Evolutionary conservation across 208 protist genomes (phyloP), one percentile per base, ranked within the genome.

Genomic region (Crithidia sp.): DNA sequence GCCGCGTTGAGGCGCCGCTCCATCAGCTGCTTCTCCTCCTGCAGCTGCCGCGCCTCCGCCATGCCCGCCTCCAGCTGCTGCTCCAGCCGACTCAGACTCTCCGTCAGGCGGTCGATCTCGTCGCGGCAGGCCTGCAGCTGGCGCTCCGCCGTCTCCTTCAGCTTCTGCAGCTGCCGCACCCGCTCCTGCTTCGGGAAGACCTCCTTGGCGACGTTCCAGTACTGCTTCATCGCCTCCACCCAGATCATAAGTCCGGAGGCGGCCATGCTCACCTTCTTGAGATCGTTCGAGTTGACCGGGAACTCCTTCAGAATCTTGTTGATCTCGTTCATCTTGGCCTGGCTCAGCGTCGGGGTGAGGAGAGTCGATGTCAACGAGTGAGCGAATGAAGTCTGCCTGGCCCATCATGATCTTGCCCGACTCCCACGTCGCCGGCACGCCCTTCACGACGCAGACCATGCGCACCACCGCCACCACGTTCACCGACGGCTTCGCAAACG

Each of bases 221-320:
- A 99, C 67, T 97, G 88, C 62, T 98, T 93, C 86, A 99, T 99
- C 55, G 98, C 97, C 76, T 96, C 85, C 17, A 99, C 97, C 98
- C 98, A 99, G 52, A 94, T 93, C 85, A 99, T 97, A 43, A 99
- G 81, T 7, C 92, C 96, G 7, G 92, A 94, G 55, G 93, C 97
- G 19, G 98, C 97, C 64, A 94, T 80, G 78, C 93, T 97, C 8
- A 95, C 87, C 80, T 95, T 95, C 81, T 95, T 95, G 44, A 97
- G 84, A 52, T 94, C 90, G 65, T 92, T 95, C 39, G 93, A 95
- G 62, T 98, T 92, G 47, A 99, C 91, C 17, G 86, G 82, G 65
- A 93, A 95, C 67, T 95, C 89, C 74, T 95, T 98, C 55, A 98
- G 86, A 14, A 98, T 92, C 36, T 92, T 89, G 79, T 98, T 98